Percentiles rank a stretch among this genome's conserved stretches.
These are phyloP conservation scores for Daldinia bambusicola DNA, from an alignment of 495 filamentous ascomycete species.

Conservation along the genomic window DNA sequence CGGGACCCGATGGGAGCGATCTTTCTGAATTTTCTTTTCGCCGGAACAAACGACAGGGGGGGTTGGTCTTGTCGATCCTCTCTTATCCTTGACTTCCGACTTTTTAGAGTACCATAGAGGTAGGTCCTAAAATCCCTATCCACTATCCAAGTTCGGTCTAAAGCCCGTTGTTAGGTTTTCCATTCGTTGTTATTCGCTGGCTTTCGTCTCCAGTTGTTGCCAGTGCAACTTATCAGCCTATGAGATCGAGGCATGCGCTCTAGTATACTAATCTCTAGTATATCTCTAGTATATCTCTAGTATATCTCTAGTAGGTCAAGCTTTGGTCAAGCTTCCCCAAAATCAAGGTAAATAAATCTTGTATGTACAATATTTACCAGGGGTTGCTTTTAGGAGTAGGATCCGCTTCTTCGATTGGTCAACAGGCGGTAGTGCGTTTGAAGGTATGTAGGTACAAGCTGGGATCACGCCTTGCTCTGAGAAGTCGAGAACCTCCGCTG, in stretches of 20 bases:
- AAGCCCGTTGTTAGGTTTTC: conserved; percentile 28
- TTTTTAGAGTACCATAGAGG: no score
- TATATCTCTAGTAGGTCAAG: no score
- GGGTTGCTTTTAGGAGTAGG: conserved; percentile 19
- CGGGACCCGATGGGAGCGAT: background rate
- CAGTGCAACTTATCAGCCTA: conserved; percentile 22
- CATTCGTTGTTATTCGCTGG: conserved; percentile 5
- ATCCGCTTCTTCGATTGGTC: conserved; percentile 36
- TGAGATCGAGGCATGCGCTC: conserved; percentile 19
- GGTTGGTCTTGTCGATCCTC: conserved; percentile 23
- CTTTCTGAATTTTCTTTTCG: conserved; percentile 17
- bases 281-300: no score
- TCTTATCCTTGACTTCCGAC: conserved; percentile 21
- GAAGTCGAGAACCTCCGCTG: background rate
- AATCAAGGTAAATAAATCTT: conserved; percentile 39
- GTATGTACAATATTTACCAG: conserved; percentile 19
- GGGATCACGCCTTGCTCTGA: conserved; percentile 7
- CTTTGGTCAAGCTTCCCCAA: conserved; percentile 30
- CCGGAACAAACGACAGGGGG: conserved; percentile 15
- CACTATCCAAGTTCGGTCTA: conserved; percentile 13
- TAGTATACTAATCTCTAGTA: no score
- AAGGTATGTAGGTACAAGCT: conserved; percentile 38
- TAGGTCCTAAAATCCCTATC: conserved; percentile 37
- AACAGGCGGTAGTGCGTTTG: conserved; percentile 41
- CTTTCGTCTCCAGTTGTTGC: background rate